Evolutionary conservation across 768 basidiomycete genomes (phyloP).

Genomic region (Dentipellis fragilis): DNA sequence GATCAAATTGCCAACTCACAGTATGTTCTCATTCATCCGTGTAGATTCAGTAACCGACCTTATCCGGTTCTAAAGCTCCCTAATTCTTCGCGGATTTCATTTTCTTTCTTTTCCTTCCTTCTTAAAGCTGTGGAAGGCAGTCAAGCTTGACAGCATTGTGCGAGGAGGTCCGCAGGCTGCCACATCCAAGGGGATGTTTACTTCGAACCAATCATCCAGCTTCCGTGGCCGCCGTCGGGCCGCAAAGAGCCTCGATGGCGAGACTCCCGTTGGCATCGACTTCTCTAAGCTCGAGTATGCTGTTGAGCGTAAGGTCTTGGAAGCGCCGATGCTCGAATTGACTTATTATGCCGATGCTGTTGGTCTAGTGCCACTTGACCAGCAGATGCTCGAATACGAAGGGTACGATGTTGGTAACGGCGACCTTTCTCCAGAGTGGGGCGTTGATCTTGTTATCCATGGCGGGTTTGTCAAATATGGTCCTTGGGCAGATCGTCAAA

Average conservation of each 20-base stretch:
- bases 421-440: slow-evolving; percentile 87
- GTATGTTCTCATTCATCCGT: neutral
- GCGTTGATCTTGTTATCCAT: slow-evolving; percentile 73
- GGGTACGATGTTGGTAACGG: slow-evolving; percentile 73
- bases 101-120: slow-evolving; percentile 8
- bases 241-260: slow-evolving; percentile 36
- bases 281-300: slow-evolving; percentile 70
- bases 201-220: neutral
- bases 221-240: slow-evolving; percentile 16
- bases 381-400: slow-evolving; percentile 18
- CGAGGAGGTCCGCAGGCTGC: neutral
- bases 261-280: slow-evolving; percentile 45
- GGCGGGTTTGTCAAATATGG: slow-evolving; percentile 77
- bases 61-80: slow-evolving; percentile 6
- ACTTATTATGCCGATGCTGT: slow-evolving; percentile 83
- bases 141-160: slow-evolving; percentile 3
- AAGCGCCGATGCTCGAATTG: slow-evolving; percentile 67
- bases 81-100: slow-evolving; percentile 5
- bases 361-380: slow-evolving; percentile 51
- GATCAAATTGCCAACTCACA: slow-evolving; percentile 41
- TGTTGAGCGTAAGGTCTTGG: slow-evolving; percentile 73
- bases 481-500: slow-evolving; percentile 94
- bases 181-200: neutral
- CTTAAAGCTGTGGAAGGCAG: slow-evolving; percentile 10
- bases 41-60: neutral